A percentile compares a stretch with the other conserved stretches of the same genome.
These are phyloP conservation scores for Hymenoscyphus occultus DNA, from an alignment of 2,329 filamentous ascomycete species.

Conservation along the genomic window DNA sequence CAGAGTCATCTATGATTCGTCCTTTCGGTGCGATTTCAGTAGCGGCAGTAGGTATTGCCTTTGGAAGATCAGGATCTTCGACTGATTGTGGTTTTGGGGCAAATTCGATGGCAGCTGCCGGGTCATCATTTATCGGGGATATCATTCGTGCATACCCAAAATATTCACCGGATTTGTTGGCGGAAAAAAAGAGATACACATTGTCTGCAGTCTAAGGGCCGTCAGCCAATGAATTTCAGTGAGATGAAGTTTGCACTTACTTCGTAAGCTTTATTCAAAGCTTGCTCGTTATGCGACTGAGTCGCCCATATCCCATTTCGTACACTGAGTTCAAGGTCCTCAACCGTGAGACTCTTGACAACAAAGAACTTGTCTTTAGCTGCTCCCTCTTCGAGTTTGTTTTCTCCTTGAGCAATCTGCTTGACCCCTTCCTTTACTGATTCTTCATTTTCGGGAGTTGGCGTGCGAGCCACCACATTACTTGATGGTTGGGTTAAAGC, in stretches of 20 bases:
- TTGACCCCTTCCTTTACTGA: constrained; percentile 12
- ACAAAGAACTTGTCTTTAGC: constrained; percentile 79
- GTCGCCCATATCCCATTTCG: constrained; percentile 89
- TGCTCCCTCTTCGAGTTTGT: constrained; percentile 8
- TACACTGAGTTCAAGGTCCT: constrained; percentile 88
- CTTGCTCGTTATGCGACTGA: constrained; percentile 87
- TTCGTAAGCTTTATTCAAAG: constrained; percentile 77
- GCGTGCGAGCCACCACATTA: constrained; percentile 25
- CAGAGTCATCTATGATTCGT: constrained; percentile 86
- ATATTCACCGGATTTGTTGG: constrained; percentile 96
- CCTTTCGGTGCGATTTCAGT: constrained; percentile 77
- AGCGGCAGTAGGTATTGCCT: constrained; percentile 75
- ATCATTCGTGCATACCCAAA: constrained; percentile 92
- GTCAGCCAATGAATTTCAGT: constrained; percentile 15
- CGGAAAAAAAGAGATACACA: constrained; percentile 91
- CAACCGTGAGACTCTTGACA: constrained; percentile 85
- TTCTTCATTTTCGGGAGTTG: constrained; percentile 35
- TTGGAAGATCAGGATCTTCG: constrained; percentile 65
- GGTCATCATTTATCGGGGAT: constrained; percentile 78
- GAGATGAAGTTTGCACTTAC: constrained; percentile 45
- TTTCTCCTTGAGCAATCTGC: constrained; percentile 15
- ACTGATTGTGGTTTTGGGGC: constrained; percentile 60
- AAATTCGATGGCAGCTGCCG: constrained; percentile 65
- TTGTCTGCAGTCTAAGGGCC: constrained; percentile 65
- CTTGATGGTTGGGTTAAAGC: constrained; percentile 28